Base-by-base conservation (phyloP, 208 protist genomes). In the Lotmaria passim region DNA sequence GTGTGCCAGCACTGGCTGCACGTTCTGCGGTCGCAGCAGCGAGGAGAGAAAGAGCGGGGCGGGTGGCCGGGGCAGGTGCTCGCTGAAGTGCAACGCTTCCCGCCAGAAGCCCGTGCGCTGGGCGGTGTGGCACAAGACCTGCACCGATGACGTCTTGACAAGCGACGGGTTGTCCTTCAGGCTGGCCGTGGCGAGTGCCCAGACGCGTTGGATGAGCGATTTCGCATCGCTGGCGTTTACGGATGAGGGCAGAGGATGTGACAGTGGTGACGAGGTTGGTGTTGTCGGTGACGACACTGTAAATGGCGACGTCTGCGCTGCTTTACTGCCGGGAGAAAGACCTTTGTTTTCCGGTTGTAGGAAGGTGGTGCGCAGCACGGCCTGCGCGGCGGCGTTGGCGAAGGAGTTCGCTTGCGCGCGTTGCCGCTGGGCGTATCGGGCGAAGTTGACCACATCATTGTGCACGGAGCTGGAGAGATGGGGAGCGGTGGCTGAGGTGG, bases 81-180 rank as follows among this genome's bases (percentile, higher is more conserved):
- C 60, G 39, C 77, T 64, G 50, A 93, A 91, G n/a, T 81, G 58
- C 59, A 95, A 63, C 44, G 90, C 90, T 36, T 79, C 83, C 34
- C 79, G 31, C 87, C 90, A 95, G 33, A 86, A 79, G 53, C 86
- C 82, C n/a, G 74, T 55, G n/a, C 84, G 80, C 56, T 92, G 87
- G n/a, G 90, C 81, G 12, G 80, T 78, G 73, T 95, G 81, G 72
- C 87, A 91, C 56, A 95, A 71, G 46, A 95, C 79, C 46, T 80
- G 72, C 23, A 95, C 62, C 48, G 90, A 92, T 3, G 84, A 81
- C 12, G 81, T 67, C 62, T 73, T 78, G 53, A 92, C 85, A 19
- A 88, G 72, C 11, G 70, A 51, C n/a, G 83, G 43, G 50, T 90
- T 69, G 47, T 83, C 74, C 11, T 60, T 24, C 48, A 94, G 55